Evolutionary conservation across 768 basidiomycete species (phyloP), one percentile per base, ranked within the genome.

Genomic region (Baorangia bicolor): DNA sequence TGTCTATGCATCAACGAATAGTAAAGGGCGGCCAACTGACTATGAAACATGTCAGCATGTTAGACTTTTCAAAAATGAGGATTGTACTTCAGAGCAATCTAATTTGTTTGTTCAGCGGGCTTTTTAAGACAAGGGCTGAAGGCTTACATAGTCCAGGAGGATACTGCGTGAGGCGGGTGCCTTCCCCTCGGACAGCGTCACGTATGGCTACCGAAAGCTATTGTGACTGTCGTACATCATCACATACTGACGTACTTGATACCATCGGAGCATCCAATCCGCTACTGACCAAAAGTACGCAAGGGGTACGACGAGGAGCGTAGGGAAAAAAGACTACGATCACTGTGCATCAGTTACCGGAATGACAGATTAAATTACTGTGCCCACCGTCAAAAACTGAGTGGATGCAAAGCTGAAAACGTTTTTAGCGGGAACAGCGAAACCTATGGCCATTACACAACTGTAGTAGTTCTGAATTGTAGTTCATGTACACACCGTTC

Each of bases 141-240:
- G 46, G 57, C 82, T 46, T 60, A 86, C 85, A 68, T 89, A 89
- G 66, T 89, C 82, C 25, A 87, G 64, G 18, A 90, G 71, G n/a
- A 90, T 66, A 49, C 82, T 82, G 58, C 83, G 80, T 52, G 84
- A 75, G 1, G 86, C 85, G 2, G 73, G 66, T 1, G 79, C 80
- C 56, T 72, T 72, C 2, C 85, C 86, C 59, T 75, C 72, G 18
- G 80, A 75, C 27, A 90, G 69, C 7, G 77, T 69, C 6, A 90
- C 73, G 57, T 86, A 89, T 3, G 88, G 86, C 87, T 89, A 55
- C 31, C 40, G 41, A 40, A 34, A 46, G 39, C 16, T 58, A 31
- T n/a, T 33, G 59, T 54, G 46, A 61, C 25, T 30, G 13, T 38
- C 35, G 39, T 43, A n/a, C n/a, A 37, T 14, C 5, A 30, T 27